Conservation (phyloP, 305 asterid genomes). For the Solanum aculeatissimum region DNA sequence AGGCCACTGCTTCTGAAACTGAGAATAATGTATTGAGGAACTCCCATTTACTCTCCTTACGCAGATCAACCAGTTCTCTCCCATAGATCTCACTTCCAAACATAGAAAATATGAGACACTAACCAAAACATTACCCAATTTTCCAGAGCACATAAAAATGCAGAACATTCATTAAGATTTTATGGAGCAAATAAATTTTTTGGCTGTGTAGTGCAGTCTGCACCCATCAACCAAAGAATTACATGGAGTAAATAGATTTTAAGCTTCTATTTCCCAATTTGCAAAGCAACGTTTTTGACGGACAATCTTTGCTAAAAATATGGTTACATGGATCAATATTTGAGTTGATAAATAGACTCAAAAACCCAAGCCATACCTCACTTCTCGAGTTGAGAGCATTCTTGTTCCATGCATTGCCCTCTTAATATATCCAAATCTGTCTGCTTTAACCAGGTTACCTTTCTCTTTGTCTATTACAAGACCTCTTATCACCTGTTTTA, state of each 20-base stretch:
- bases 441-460: constrained; percentile 85
- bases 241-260: not conserved
- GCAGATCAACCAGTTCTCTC: constrained; percentile 88
- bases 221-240: not conserved
- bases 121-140: constrained; percentile 11
- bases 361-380: constrained; percentile 41
- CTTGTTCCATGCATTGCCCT: constrained; percentile 90
- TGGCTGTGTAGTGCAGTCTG: not conserved
- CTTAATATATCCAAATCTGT: constrained; percentile 80
- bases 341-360: not conserved
- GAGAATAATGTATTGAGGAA: constrained; percentile 83
- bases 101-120: constrained; percentile 17
- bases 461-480: constrained; percentile 85
- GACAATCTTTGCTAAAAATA: not conserved
- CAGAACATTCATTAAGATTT: not conserved
- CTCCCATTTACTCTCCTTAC: constrained; percentile 78
- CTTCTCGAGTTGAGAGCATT: constrained; percentile 70
- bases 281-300: not conserved
- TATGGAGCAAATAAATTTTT: not conserved
- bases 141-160: constrained; percentile 7
- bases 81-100: constrained; percentile 76
- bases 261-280: not conserved
- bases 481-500: constrained; percentile 69
- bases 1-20: constrained; percentile 95
- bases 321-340: not conserved